Evolutionary conservation across 2,329 filamentous ascomycete species (phyloP), one percentile per base, ranked within the genome.

Genomic region (Phaeosphaeriaceae sp.): DNA sequence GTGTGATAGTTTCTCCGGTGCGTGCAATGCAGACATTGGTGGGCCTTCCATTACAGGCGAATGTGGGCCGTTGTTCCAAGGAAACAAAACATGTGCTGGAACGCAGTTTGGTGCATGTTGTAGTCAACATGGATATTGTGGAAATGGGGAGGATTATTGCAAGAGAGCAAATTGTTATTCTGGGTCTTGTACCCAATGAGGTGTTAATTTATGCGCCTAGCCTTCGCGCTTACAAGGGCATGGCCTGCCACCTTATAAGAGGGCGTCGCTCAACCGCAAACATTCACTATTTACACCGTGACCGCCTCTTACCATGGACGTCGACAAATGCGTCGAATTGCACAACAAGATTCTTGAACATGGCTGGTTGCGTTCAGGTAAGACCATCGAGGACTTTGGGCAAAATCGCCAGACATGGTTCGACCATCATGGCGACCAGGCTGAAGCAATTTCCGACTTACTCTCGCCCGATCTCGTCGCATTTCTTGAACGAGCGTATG

Each of bases 181-280:
- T 20, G 18, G 36, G 12, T 8, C 18, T 21, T 38, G 16, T 38
- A 20, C 18, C 33, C n/a, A 32, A 32, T 58, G 77, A 80, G 64
- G n/a, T n/a, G n/a, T n/a, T n/a, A n/a, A n/a, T n/a, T n/a, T n/a
- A n/a, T n/a, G n/a, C n/a, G n/a, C n/a, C n/a, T n/a, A n/a, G n/a
- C n/a, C n/a, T n/a, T n/a, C n/a, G n/a, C n/a, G n/a, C n/a, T n/a
- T n/a, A n/a, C n/a, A n/a, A n/a, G n/a, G n/a, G n/a, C n/a, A n/a
- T n/a, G n/a, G n/a, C n/a, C 36, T 17, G 20, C 36, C 36, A 26
- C 36, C 36, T 39, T 39, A 17, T 39, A 6, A 15, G 11, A 39
- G 18, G 18, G 36, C 36, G 5, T 26, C 18, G 18, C 36, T 13
- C 36, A n/a, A 13, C 6, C 36, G 36, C 18, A 39, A 2, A 39